phyloP scores from a whole-genome alignment of 306 rosid genomes.

The Dryas drummondii region DNA sequence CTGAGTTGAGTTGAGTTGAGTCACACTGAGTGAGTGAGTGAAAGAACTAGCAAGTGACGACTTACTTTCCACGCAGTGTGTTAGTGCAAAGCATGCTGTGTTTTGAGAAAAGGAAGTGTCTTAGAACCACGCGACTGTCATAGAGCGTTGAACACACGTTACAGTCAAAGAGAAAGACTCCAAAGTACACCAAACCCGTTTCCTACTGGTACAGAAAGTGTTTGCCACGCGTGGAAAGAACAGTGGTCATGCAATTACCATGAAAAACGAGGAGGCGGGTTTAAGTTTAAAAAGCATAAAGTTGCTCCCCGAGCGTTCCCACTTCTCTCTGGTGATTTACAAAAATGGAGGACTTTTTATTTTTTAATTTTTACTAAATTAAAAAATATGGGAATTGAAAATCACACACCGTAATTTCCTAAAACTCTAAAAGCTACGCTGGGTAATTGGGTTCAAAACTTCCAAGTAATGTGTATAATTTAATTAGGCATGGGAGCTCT shows the following conservation, averaged over 20 bases:
- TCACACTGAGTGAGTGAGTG: neutral
- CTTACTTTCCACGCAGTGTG: neutral
- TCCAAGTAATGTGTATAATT: too few species aligned
- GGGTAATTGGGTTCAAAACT: too few species aligned
- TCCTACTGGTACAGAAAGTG: neutral
- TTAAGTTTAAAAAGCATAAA: neutral
- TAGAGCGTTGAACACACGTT: neutral
- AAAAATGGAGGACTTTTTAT: too few species aligned
- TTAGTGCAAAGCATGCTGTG: conserved; percentile 10
- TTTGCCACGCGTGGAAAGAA: neutral
- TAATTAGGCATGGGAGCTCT: too few species aligned
- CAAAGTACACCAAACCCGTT: neutral
- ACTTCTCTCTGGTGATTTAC: neutral
- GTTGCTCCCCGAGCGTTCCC: neutral
- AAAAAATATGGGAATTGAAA: too few species aligned
- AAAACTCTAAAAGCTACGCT: too few species aligned
- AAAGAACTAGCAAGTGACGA: neutral
- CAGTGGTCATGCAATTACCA: neutral
- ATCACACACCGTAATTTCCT: too few species aligned
- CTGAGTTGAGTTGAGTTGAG: neutral
- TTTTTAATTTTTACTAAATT: too few species aligned
- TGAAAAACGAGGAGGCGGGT: neutral
- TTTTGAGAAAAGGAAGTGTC: neutral
- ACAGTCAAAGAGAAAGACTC: neutral
- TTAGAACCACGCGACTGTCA: neutral